Evolutionary conservation across 148 eudicot species (phyloP).

Genomic region (Diospyros kaki): DNA sequence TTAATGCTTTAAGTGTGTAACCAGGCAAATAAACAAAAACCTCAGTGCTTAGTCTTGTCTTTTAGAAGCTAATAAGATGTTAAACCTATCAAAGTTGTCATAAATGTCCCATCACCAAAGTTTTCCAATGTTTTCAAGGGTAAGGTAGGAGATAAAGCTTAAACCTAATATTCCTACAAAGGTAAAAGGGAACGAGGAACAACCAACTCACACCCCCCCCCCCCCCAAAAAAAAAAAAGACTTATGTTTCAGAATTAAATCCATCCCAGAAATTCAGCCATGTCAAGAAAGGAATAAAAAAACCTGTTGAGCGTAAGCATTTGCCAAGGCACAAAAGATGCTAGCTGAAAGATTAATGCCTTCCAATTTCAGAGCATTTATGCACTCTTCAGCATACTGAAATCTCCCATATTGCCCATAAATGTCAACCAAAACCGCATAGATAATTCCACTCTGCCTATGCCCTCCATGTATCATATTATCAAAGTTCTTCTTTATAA

Average conservation of each 20-base stretch:
- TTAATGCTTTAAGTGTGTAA: not conserved
- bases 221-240: too few relatives aligned
- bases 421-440: slow-evolving; percentile 79
- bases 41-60: not conserved
- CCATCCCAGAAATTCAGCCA: not conserved
- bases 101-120: too few relatives aligned
- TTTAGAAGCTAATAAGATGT: not conserved
- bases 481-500: slow-evolving; percentile 56
- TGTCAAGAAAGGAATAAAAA: not conserved
- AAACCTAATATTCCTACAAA: too few relatives aligned
- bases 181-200: too few relatives aligned
- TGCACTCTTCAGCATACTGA: slow-evolving; percentile 60
- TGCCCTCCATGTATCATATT: slow-evolving; percentile 63
- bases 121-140: too few relatives aligned
- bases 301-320: slow-evolving; percentile 96
- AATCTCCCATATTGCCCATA: slow-evolving; percentile 85
- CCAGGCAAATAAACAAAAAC: not conserved
- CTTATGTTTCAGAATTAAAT: not conserved
- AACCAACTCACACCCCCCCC: too few relatives aligned
- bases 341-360: slow-evolving; percentile 60
- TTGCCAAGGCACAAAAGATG: slow-evolving; percentile 78
- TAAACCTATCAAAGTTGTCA: not conserved
- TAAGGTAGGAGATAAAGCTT: too few relatives aligned
- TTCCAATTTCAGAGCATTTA: slow-evolving; percentile 58
- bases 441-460: slow-evolving; percentile 59